Evolutionary conservation across 495 filamentous ascomycete genomes (phyloP), one percentile per base, ranked within the genome.

Genomic region (Podospora didyma): DNA sequence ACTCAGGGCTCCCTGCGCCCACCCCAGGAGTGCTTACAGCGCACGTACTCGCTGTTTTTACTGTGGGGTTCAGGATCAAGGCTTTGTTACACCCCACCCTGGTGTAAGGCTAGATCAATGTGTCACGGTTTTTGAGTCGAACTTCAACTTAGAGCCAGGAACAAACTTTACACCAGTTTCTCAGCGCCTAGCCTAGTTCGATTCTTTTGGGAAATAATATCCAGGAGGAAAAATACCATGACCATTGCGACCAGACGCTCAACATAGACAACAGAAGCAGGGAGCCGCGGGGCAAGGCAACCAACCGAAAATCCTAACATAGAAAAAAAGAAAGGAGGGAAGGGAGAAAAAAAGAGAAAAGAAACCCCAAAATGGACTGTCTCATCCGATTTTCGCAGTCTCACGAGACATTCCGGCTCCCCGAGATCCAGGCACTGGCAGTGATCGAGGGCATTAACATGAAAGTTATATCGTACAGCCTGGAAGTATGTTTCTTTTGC

Each of bases 301-400:
- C 14, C 19, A 54, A 12, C 17, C 5, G 17, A 14, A 20, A 39
- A 51, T 31, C 26, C 9, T 31, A 9, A 35, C 17, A 1, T 20
- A 3, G 12, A 24, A 31, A 52, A 64, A 53, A 2, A 86, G 37
- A 48, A 41, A 26, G 17, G 14, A 56, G 53, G 56, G 21, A 39
- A 23, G 39, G 34, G 3, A 87, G 19, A 50, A 52, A 26, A 21
- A 34, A 61, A 49, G 57, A n/a, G n/a, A n/a, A n/a, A n/a, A n/a
- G n/a, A n/a, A n/a, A n/a, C n/a, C n/a, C n/a, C n/a, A n/a, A n/a
- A n/a, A 66, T 90, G 82, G 84, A 94, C 54, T 97, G 88, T 62
- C 82, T 99, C 46, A 86, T 99, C 56, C 88, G 93, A 58, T 90
- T 97, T 66, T 90, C 86, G 11, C 95, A 97, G 69, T 76, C 80